Evolutionary conservation across 345 rosid genomes (phyloP), one percentile per base, ranked within the genome.

Genomic region (Noccaea bulbosa): DNA sequence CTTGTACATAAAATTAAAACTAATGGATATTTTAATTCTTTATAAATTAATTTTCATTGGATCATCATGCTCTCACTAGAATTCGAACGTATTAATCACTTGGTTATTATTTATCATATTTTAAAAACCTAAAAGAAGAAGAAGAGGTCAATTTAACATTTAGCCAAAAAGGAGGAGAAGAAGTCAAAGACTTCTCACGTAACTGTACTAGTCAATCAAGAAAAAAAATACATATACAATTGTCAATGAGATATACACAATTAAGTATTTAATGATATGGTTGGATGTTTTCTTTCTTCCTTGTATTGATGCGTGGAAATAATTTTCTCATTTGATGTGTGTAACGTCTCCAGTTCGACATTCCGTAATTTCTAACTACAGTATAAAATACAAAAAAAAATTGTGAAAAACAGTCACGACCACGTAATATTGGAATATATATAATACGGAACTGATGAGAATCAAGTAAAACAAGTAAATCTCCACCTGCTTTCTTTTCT

Each of bases 141-240:
- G 77, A 73, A 66, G 34, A 34, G 17, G 68, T 74, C 68, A 74
- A 67, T 45, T 7, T 52, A 55, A 59, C 68, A 50, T n/a, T 40
- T 7, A 11, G 47, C 62, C 46, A 34, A 56, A 40, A 56, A 56
- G 44, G 40, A 6, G 56, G 44, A 53, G 72, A 73, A 54, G 47
- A 50, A 34, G 67, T 58, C 72, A 11, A 67, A 4, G 24, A 12
- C 8, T 15, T 24, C 57, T 48, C 11, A 43, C 55, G 33, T 22
- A 12, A 8, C 22, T 39, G 5, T 7, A 22, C 35, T 51, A 35
- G 62, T 74, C 78, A 74, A 67, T 44, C 53, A 27, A 15, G 34
- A 41, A 24, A 50, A 39, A 58, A 11, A 34, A 59, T n/a, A 37
- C 17, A 17, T 47, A 51, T 65, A 27, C 11, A 8, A 33, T 38